These are phyloP conservation scores for Pelargonium nanum DNA, from an alignment of 345 rosid genomes.

Conservation along the genomic window DNA sequence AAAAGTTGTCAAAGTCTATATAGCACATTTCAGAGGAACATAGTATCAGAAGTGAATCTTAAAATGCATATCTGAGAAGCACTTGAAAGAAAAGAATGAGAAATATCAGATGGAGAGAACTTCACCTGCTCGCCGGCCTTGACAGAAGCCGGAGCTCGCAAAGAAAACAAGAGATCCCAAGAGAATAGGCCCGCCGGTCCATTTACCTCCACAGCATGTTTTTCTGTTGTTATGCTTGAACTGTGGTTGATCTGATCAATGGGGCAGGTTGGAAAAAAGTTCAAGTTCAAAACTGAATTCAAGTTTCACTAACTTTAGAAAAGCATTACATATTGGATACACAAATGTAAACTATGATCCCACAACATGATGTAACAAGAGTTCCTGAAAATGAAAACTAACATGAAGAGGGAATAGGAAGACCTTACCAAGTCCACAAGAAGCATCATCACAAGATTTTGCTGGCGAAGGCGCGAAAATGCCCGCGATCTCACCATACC, in stretches of 20 bases:
- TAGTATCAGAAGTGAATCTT: background rate
- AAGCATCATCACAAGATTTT: conserved; percentile 14
- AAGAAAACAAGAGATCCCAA: conserved; percentile 19
- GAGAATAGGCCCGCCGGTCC: conserved; percentile 25
- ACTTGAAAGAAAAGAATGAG: background rate
- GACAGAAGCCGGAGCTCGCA: conserved; percentile 15
- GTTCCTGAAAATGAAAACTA: background rate
- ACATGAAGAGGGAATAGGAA: background rate
- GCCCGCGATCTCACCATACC: conserved; percentile 18
- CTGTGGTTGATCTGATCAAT: conserved; percentile 19
- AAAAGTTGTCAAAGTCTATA: background rate
- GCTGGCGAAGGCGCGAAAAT: conserved; percentile 17
- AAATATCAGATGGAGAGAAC: background rate
- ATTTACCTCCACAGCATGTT: conserved; percentile 18
- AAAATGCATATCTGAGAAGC: too few relatives aligned
- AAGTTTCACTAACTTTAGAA: background rate
- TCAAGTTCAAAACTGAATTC: too few relatives aligned
- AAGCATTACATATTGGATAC: too few relatives aligned
- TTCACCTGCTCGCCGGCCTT: conserved; percentile 22
- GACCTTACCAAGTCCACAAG: conserved; percentile 16
- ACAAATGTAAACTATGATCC: background rate
- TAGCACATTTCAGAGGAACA: background rate
- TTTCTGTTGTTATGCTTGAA: conserved; percentile 9
- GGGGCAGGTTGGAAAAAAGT: background rate
- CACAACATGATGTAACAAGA: background rate